Evolutionary conservation across 768 basidiomycete genomes (phyloP).

Genomic region (Psilocybe tampanensis): DNA sequence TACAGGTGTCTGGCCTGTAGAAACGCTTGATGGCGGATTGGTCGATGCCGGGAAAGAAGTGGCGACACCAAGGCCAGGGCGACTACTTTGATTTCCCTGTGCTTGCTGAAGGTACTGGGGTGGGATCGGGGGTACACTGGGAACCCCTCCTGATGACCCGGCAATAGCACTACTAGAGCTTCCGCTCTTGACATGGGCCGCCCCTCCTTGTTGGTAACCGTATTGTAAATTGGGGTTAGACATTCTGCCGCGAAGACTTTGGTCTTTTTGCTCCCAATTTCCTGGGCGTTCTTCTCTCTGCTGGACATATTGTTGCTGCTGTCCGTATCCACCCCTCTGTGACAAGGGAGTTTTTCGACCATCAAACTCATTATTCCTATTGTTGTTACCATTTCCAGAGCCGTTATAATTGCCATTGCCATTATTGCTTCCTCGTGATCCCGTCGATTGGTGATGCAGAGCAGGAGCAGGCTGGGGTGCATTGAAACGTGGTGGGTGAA

Average conservation of each 20-base stretch:
- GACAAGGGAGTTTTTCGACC: conserved; percentile 63
- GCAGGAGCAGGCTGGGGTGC: conserved; percentile 47
- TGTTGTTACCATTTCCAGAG: conserved; percentile 28
- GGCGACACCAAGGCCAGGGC: conserved; percentile 40
- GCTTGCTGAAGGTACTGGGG: conserved; percentile 67
- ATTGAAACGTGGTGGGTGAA: conserved; percentile 68
- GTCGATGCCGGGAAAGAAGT: conserved; percentile 36
- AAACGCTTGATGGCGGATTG: conserved; percentile 21
- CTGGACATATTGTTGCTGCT: conserved; percentile 38
- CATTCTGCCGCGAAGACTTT: conserved; percentile 51
- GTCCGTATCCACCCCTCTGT: conserved; percentile 41
- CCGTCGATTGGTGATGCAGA: conserved; percentile 41
- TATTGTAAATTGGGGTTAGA: conserved; percentile 76
- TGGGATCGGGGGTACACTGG: conserved; percentile 75
- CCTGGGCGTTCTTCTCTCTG: conserved; percentile 48
- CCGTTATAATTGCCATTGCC: conserved; percentile 29
- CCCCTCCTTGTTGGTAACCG: conserved; percentile 51
- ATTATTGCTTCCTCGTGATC: conserved; percentile 32
- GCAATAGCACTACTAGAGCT: conserved; percentile 33
- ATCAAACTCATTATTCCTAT: conserved; percentile 62
- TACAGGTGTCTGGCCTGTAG: conserved; percentile 41
- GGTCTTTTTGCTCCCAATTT: conserved; percentile 45
- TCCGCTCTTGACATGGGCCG: conserved; percentile 32
- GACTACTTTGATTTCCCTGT: conserved; percentile 31
- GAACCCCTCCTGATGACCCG: conserved; percentile 40